Conservation (phyloP, 176 grass and related monocot species). For the Rhynchospora pubera region DNA sequence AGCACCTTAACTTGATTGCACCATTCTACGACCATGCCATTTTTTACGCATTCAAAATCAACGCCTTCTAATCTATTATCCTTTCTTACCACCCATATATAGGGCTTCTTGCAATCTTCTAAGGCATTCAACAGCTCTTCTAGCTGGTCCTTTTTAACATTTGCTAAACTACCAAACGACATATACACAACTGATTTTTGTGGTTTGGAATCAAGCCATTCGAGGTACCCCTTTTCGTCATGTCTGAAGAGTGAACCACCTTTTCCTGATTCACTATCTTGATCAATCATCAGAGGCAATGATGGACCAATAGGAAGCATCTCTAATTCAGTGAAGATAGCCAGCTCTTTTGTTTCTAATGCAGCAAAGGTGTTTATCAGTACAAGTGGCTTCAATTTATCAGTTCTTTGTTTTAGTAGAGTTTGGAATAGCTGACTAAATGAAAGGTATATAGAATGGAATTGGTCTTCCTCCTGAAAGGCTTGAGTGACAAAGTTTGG, state of each 20-base stretch:
- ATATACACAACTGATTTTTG: conserved; percentile 49
- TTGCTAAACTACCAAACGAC: conserved; percentile 31
- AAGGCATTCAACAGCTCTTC: conserved; percentile 32
- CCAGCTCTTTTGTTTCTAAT: conserved; percentile 19
- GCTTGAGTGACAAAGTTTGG: conserved; percentile 39
- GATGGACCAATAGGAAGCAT: conserved; percentile 16
- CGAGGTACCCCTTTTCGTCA: conserved; percentile 30
- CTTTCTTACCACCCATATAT: conserved; percentile 40
- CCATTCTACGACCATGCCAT: conserved; percentile 37
- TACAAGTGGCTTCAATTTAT: conserved; percentile 21
- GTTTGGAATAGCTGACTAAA: conserved; percentile 23
- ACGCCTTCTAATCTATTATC: conserved; percentile 21
- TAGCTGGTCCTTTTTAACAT: not conserved
- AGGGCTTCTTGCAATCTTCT: conserved; percentile 23
- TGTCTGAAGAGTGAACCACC: conserved; percentile 6
- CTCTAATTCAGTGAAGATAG: not conserved
- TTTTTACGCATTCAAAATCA: not conserved
- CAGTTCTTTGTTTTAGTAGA: conserved; percentile 13
- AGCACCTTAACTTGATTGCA: conserved; percentile 42
- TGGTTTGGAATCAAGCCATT: conserved; percentile 49
- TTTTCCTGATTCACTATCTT: not conserved
- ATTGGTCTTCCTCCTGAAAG: conserved; percentile 3
- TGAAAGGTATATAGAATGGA: conserved; percentile 25
- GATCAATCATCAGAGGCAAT: not conserved
- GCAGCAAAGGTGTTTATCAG: conserved; percentile 40